Conservation (phyloP, 192 early-diverging fungal species). For the Linnemannia hyalina region DNA sequence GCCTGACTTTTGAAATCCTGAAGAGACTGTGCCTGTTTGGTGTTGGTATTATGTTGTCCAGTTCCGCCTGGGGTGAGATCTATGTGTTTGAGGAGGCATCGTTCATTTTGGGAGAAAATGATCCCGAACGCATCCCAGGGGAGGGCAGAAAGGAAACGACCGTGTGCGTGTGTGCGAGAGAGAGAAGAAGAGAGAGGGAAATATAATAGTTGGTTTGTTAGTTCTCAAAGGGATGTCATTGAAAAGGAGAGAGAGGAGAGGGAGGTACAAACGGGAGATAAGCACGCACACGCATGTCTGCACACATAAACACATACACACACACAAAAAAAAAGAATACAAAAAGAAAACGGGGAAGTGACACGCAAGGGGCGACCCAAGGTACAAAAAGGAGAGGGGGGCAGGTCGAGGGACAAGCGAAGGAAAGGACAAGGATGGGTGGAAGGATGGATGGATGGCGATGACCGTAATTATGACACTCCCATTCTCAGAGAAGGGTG, state of each 20-base stretch:
- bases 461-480: not conserved
- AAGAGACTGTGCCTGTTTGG: not conserved
- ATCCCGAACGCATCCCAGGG: slow-evolving; percentile 1
- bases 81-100: not conserved
- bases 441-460: not conserved
- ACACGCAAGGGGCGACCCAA: slow-evolving; percentile 8
- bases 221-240: not conserved
- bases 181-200: not conserved
- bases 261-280: not conserved
- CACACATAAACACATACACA: not conserved
- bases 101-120: slow-evolving; percentile 3
- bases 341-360: not conserved
- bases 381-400: not conserved
- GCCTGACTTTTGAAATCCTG: slow-evolving; percentile 29
- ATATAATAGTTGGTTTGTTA: not conserved
- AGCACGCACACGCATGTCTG: not conserved
- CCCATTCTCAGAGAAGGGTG: not conserved
- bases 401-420: not conserved
- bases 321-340: not conserved
- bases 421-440: not conserved
- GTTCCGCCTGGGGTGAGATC: not conserved
- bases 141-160: not conserved
- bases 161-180: not conserved
- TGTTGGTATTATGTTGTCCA: not conserved
- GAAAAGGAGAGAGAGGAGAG: not conserved